Percentiles rank a stretch among this genome's conserved stretches.
Evolutionary conservation across 1,284 basidiomycete genomes (phyloP).

Genomic region (Marasmius sp.): DNA sequence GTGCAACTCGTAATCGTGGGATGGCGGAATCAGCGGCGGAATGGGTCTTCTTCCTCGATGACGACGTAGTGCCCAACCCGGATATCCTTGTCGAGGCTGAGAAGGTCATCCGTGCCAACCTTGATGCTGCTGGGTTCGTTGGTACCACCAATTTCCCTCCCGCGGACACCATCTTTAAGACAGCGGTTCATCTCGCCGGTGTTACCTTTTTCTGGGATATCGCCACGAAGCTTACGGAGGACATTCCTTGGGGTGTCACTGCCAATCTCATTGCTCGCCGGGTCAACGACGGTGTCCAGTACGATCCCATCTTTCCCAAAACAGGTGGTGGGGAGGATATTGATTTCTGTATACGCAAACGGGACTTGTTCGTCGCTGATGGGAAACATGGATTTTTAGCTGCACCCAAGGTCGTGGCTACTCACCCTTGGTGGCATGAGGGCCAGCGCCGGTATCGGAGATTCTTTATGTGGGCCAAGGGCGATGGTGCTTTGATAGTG

Average conservation of each 20-base stretch:
- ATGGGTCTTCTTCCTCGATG: constrained; percentile 57
- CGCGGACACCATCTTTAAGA: constrained; percentile 48
- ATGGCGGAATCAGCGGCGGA: constrained; percentile 46
- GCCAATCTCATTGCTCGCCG: constrained; percentile 55
- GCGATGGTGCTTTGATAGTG: constrained; percentile 52
- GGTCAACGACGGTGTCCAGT: constrained; percentile 43
- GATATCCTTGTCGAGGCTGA: constrained; percentile 49
- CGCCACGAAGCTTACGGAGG: constrained; percentile 43
- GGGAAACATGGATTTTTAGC: constrained; percentile 44
- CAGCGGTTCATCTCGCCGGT: constrained; percentile 54
- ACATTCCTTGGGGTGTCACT: constrained; percentile 65
- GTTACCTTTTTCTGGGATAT: constrained; percentile 66
- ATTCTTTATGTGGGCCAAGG: constrained; percentile 60
- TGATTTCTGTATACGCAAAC: constrained; percentile 54
- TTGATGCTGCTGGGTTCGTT: constrained; percentile 53
- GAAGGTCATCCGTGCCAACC: constrained; percentile 43
- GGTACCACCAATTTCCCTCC: constrained; percentile 50
- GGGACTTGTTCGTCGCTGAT: constrained; percentile 33
- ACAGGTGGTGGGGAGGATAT: constrained; percentile 68
- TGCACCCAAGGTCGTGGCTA: constrained; percentile 47
- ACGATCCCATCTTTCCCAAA: constrained; percentile 51
- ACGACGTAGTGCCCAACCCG: constrained; percentile 47
- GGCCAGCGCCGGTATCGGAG: constrained; percentile 50
- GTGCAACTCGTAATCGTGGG: constrained; percentile 49
- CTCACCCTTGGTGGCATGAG: constrained; percentile 58